Percentiles rank a stretch among this genome's conserved stretches.
Evolutionary conservation across 176 grass and related monocot genomes (phyloP).

Genomic region (Puya raimondii): DNA sequence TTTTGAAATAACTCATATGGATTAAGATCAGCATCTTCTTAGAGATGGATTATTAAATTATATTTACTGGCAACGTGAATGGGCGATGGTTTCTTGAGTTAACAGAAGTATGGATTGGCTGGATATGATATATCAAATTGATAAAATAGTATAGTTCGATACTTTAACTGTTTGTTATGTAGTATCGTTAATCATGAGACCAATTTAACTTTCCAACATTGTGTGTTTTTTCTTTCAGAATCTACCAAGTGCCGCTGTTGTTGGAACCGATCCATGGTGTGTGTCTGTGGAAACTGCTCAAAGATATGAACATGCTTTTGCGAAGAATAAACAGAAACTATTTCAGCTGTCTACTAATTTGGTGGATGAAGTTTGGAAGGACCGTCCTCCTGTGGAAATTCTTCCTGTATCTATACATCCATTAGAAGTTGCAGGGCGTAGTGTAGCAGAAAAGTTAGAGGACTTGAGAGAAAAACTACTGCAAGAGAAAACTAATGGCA

Average conservation of each 20-base stretch:
- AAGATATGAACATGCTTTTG: constrained; percentile 69
- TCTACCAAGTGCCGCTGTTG: constrained; percentile 44
- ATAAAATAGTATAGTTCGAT: not conserved
- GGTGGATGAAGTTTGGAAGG: constrained; percentile 84
- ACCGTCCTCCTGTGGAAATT: constrained; percentile 43
- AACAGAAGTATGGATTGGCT: not conserved
- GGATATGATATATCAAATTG: not conserved
- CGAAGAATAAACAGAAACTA: constrained; percentile 52
- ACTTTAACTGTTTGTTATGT: not conserved
- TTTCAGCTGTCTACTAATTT: constrained; percentile 80
- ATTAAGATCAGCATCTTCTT: too few relatives aligned
- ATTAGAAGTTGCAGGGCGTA: constrained; percentile 59
- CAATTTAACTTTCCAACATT: constrained; percentile 4
- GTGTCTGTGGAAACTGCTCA: constrained; percentile 63
- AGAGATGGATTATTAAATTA: too few relatives aligned
- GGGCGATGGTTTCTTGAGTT: not conserved
- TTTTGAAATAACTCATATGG: too few relatives aligned
- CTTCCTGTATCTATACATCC: constrained; percentile 60
- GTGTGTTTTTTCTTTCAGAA: constrained; percentile 43
- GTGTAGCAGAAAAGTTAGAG: constrained; percentile 60
- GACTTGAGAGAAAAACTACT: constrained; percentile 64
- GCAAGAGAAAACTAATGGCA: constrained; percentile 42
- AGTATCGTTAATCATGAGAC: not conserved
- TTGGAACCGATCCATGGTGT: constrained; percentile 92
- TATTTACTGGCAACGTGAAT: not conserved